phyloP scores from a whole-genome alignment of 306 rosid genomes.

The Quercus glauca region DNA sequence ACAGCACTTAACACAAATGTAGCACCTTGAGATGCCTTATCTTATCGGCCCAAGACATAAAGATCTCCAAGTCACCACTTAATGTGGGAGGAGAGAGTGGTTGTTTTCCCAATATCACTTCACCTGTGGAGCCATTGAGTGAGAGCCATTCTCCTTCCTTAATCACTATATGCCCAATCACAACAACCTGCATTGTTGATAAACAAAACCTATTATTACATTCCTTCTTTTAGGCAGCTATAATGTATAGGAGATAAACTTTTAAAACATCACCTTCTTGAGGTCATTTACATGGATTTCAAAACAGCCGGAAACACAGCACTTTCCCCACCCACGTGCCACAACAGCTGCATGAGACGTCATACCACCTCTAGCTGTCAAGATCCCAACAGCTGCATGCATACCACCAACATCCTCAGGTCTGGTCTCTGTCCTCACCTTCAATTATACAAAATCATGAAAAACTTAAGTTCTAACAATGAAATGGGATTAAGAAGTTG shows the following conservation, averaged over 20 bases:
- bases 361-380: constrained; percentile 99
- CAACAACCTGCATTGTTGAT: constrained; percentile 51
- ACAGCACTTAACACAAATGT: constrained; percentile 10
- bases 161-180: constrained; percentile 53
- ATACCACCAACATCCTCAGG: constrained; percentile 99
- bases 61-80: constrained; percentile 73
- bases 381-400: constrained; percentile 98
- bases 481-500: background rate
- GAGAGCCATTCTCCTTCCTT: constrained; percentile 95
- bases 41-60: constrained; percentile 97
- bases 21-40: constrained; percentile 78
- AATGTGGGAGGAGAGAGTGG: constrained; percentile 90
- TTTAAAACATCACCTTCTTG: constrained; percentile 50
- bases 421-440: constrained; percentile 97
- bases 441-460: constrained; percentile 18
- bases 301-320: constrained; percentile 91
- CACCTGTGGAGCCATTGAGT: constrained; percentile 91
- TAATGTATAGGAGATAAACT: background rate
- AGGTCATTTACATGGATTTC: constrained; percentile 70
- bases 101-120: constrained; percentile 86
- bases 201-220: constrained; percentile 9
- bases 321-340: constrained; percentile 99
- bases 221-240: constrained; percentile 9
- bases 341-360: constrained; percentile 99
- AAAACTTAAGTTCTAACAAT: constrained; percentile 10